Percentiles rank a stretch among this genome's conserved stretches.
phyloP scores from a whole-genome alignment of 108 stramenopile species.

The Discostella stelligeroides region DNA sequence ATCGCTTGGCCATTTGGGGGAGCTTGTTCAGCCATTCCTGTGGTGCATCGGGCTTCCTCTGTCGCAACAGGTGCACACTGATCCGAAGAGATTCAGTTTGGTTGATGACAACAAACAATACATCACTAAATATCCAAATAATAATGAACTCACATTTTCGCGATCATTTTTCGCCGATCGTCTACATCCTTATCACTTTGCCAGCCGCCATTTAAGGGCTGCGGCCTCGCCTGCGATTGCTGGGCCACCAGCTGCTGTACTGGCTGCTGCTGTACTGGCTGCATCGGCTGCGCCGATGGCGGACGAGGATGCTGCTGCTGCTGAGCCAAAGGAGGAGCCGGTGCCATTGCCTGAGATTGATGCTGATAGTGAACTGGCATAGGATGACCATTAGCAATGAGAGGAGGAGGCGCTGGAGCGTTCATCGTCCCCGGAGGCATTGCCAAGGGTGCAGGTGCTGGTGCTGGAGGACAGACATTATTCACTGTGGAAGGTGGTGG shows the following conservation, averaged over 20 bases:
- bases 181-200: conserved; percentile 88
- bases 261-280: conserved; percentile 49
- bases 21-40: conserved; percentile 94
- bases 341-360: conserved; percentile 29
- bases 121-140: neutral
- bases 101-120: conserved; percentile 1
- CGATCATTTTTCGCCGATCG: conserved; percentile 92
- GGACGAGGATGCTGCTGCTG: conserved; percentile 30
- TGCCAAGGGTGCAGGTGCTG: conserved; percentile 9
- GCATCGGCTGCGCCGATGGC: conserved; percentile 39
- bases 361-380: conserved; percentile 51
- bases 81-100: conserved; percentile 5
- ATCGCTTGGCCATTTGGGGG: conserved; percentile 95
- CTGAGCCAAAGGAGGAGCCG: conserved; percentile 25
- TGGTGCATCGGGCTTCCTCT: conserved; percentile 94
- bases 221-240: conserved; percentile 42
- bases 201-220: conserved; percentile 90
- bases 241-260: conserved; percentile 37
- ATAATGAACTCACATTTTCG: conserved; percentile 81
- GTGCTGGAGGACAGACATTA: neutral
- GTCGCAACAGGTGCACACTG: conserved; percentile 91
- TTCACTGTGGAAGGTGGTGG: conserved; percentile 3
- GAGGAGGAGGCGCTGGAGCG: conserved; percentile 18
- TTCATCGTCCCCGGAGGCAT: conserved; percentile 27
- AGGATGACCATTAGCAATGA: conserved; percentile 33